Evolutionary conservation across 345 rosid genomes (phyloP).

Genomic region (Eucalyptus fibrosa): DNA sequence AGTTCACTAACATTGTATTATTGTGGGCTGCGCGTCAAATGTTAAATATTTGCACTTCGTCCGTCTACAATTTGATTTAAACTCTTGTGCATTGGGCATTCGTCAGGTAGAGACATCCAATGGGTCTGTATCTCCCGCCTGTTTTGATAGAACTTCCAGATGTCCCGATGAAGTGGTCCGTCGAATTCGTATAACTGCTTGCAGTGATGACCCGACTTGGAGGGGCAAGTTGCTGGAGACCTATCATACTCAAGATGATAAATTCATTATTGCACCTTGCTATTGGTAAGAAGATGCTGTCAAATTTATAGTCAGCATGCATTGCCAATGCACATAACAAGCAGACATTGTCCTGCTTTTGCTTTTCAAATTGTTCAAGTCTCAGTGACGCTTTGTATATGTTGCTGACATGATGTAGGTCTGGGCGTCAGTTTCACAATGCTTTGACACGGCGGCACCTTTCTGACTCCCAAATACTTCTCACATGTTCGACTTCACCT

Average conservation of each 20-base stretch:
- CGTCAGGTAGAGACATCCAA: slow-evolving; percentile 57
- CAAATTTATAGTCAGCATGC: neutral
- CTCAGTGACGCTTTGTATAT: neutral
- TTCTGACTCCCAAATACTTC: slow-evolving; percentile 54
- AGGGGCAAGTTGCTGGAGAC: slow-evolving; percentile 66
- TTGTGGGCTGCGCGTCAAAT: neutral
- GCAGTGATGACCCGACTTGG: slow-evolving; percentile 50
- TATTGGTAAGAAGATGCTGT: slow-evolving; percentile 36
- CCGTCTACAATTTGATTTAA: neutral
- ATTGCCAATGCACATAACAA: neutral
- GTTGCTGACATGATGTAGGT: slow-evolving; percentile 33
- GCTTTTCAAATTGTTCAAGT: neutral
- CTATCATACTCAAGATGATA: slow-evolving; percentile 58
- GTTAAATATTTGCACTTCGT: neutral
- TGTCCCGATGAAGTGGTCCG: slow-evolving; percentile 82
- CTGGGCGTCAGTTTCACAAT: neutral
- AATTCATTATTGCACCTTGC: slow-evolving; percentile 63
- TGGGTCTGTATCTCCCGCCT: slow-evolving; percentile 53
- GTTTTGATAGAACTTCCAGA: slow-evolving; percentile 54
- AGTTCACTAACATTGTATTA: neutral
- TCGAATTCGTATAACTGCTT: slow-evolving; percentile 53
- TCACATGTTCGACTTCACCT: slow-evolving; percentile 68
- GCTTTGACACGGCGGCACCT: slow-evolving; percentile 21
- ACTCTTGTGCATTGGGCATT: neutral
- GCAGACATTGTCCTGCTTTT: neutral